These are phyloP conservation scores for Rhododendron mucronatum DNA, from an alignment of 148 eudicot genomes.

Conservation along the genomic window DNA sequence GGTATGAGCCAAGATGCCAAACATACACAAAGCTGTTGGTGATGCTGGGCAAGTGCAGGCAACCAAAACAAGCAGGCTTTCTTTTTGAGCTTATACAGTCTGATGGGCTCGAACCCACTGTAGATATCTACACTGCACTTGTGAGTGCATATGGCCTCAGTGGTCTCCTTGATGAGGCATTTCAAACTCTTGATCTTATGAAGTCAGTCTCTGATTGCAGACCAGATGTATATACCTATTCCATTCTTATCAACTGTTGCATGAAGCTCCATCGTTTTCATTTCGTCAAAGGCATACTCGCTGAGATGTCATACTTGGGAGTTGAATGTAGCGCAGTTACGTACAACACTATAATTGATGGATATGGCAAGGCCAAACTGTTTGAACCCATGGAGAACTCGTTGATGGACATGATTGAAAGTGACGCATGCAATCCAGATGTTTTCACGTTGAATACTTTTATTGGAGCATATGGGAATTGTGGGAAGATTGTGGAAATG, in stretches of 20 bases:
- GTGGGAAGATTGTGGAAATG: constrained; percentile 62
- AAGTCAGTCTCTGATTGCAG: constrained; percentile 59
- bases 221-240: constrained; percentile 80
- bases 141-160: constrained; percentile 64
- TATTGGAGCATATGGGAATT: constrained; percentile 67
- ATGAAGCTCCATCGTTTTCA: constrained; percentile 50
- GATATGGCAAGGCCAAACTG: constrained; percentile 75
- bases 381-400: constrained; percentile 67
- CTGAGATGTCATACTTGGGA: constrained; percentile 69
- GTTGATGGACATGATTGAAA: constrained; percentile 63
- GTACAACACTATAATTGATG: constrained; percentile 80
- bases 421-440: constrained; percentile 63
- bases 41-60: constrained; percentile 85
- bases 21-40: constrained; percentile 72
- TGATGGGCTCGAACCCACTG: constrained; percentile 71
- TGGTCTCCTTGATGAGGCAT: constrained; percentile 66
- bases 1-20: constrained; percentile 76
- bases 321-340: constrained; percentile 55
- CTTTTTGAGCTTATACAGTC: constrained; percentile 62
- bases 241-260: constrained; percentile 66
- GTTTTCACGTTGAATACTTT: constrained; percentile 79
- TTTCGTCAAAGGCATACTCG: constrained; percentile 41
- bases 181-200: constrained; percentile 55
- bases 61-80: constrained; percentile 60
- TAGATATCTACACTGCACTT: constrained; percentile 75